Base-by-base conservation (phyloP, 1,139 yeast genomes). In the Diutina sp. region DNA sequence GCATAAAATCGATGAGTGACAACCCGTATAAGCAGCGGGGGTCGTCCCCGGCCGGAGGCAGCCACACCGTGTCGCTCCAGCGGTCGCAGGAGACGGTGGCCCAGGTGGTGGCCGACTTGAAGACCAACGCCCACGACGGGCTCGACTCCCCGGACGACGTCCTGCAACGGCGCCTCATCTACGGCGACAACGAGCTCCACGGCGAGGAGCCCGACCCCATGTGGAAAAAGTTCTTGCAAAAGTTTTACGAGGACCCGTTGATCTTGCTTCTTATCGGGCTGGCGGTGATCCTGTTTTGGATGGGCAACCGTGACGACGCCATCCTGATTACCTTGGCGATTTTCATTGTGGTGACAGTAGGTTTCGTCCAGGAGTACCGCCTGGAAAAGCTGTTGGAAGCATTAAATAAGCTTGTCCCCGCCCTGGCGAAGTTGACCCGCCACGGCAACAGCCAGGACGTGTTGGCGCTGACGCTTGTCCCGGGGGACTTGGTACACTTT, bases 301-400 rank as follows among this genome's bases (percentile, higher is more conserved):
- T 93, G 95, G 96, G 96, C 29, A 93, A 93, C 69, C 82, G 84
- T 47, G 97, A 91, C 67, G 99, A 93, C 68, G 96, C 98, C 2
- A 73, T 93, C 30, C 85, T 95, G 60, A 91, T 91, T 65, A 84
- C 95, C 0, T 74, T 90, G 61, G 98, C 98, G 6, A 88, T 91
- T 58, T 64, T 87, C 47, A 90, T 91, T 62, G 98, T 91, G 38
- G 97, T 91, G 8, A 81, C 95, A 0, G 99, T 93, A 38, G 99
- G 98, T 0, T 93, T 93, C 70, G 91, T 93, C 29, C 99, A 93
- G 70, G 99, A 93, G 68, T 90, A 90, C 67, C 79, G 97, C 64
- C 87, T 96, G 0, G 99, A 93, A 67, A 87, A 93, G 72, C 87
- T 96, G 2, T 74, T 93, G 58, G 96, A 90, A 66, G 98, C 97